Conservation (phyloP, 257 asterid genomes). For the Capsicum pubescens region DNA sequence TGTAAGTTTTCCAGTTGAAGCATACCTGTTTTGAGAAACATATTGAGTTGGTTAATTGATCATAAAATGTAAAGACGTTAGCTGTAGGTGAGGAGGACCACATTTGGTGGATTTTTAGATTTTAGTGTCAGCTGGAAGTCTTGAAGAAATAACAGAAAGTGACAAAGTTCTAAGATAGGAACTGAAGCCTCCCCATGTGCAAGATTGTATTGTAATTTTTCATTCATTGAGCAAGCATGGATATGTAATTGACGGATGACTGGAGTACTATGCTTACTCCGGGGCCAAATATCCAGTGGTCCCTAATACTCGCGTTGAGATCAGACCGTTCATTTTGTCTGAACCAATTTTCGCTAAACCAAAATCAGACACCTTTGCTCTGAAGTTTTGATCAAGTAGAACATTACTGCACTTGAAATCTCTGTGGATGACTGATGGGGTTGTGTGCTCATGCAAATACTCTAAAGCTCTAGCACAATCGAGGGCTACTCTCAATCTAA, state of each 20-base stretch:
- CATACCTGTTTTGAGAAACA: constrained; percentile 54
- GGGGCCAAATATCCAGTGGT: constrained; percentile 90
- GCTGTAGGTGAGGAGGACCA: constrained; percentile 28
- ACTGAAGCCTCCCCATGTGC: constrained; percentile 46
- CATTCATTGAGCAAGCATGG: neutral
- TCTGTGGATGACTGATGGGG: constrained; percentile 78
- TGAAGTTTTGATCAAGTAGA: constrained; percentile 61
- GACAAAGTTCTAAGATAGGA: constrained; percentile 38
- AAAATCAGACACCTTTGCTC: constrained; percentile 77
- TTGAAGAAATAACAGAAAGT: constrained; percentile 35
- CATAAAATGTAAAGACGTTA: neutral
- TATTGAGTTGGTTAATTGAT: neutral
- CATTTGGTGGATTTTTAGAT: constrained; percentile 12
- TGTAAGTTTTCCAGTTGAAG: constrained; percentile 82
- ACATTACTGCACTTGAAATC: constrained; percentile 73
- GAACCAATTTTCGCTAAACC: constrained; percentile 79
- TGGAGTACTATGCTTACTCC: constrained; percentile 55
- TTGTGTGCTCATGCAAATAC: constrained; percentile 68
- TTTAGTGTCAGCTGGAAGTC: constrained; percentile 24
- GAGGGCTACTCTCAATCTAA: constrained; percentile 63
- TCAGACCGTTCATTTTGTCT: constrained; percentile 69
- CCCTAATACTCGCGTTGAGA: constrained; percentile 79
- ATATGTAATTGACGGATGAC: neutral
- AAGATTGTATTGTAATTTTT: constrained; percentile 23
- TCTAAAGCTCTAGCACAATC: constrained; percentile 81